Conservation (phyloP, 495 filamentous ascomycete species). For the Neurospora sp. region DNA sequence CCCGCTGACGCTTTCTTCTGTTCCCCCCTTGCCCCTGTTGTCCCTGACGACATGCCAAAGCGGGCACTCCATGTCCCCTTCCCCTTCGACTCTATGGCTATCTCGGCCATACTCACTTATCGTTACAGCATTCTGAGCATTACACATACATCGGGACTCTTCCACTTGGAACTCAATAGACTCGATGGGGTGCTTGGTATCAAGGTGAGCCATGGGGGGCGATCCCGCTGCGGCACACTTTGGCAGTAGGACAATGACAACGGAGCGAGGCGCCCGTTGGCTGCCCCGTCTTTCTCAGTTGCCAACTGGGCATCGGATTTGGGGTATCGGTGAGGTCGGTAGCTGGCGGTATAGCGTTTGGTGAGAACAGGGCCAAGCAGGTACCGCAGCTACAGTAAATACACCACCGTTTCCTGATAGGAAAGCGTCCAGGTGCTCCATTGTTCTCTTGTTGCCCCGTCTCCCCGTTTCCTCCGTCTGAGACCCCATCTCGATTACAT, state of each 20-base stretch:
- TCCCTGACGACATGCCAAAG: constrained; percentile 15
- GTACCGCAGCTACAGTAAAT: constrained; percentile 8
- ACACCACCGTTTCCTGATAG: not conserved
- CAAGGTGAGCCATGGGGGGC: not conserved
- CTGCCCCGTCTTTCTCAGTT: not conserved
- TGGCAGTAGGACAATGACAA: not conserved
- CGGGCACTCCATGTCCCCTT: not conserved
- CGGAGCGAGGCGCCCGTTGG: not conserved
- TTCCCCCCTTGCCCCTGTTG: constrained; percentile 2
- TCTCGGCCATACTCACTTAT: not conserved
- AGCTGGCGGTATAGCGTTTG: constrained; percentile 2
- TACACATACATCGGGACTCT: not conserved
- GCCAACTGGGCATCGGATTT: not conserved
- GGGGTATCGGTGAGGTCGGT: constrained; percentile 1
- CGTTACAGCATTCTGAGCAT: not conserved
- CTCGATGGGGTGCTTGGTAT: not conserved
- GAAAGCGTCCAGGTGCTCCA: not conserved
- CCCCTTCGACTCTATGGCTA: constrained; percentile 1
- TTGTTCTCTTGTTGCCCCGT: not conserved
- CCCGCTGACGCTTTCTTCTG: not conserved
- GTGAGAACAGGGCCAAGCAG: constrained; percentile 1
- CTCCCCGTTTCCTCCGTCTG: not conserved
- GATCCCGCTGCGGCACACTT: constrained; percentile 9
- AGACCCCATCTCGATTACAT: not conserved
- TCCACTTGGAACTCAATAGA: not conserved